These are phyloP conservation scores for Paramecium biaurelia DNA, from an alignment of 73 alveolate species.

Conservation along the genomic window DNA sequence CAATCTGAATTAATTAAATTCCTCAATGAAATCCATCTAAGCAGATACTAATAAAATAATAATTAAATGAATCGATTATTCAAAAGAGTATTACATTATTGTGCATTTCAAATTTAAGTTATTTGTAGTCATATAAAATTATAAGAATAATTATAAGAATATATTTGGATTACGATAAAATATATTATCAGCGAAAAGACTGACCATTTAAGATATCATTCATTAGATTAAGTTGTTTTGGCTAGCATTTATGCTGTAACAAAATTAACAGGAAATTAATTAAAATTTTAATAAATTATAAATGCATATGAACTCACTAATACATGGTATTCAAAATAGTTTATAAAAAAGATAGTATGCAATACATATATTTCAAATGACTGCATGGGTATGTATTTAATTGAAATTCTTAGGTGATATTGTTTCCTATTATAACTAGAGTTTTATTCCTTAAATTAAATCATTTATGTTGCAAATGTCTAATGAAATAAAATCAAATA, in stretches of 20 bases:
- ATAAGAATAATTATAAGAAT: conserved; percentile 1
- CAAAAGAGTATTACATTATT: conserved; percentile 45
- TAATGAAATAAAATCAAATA: background rate
- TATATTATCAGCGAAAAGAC: conserved; percentile 15
- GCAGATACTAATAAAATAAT: background rate
- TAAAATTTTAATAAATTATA: conserved; percentile 3
- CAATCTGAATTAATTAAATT: conserved; percentile 12
- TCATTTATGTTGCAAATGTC: background rate
- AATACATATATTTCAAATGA: conserved; percentile 27
- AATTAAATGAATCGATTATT: conserved; percentile 32
- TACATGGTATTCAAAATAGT: conserved; percentile 20
- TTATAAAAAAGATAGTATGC: conserved; percentile 27
- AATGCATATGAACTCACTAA: conserved; percentile 33
- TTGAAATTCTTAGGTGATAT: conserved; percentile 12
- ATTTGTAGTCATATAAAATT: background rate
- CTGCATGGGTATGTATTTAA: background rate
- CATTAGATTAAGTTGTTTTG: conserved; percentile 34
- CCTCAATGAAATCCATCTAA: conserved; percentile 9
- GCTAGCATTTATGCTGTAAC: conserved; percentile 34
- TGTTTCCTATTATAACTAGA: conserved; percentile 15
- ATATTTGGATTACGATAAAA: conserved; percentile 30
- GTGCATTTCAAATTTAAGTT: conserved; percentile 40
- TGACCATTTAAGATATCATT: conserved; percentile 28
- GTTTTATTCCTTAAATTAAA: conserved; percentile 22
- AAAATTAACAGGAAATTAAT: background rate